These are phyloP conservation scores for Solanum microdontum DNA, from an alignment of 257 asterid genomes.

Conservation along the genomic window DNA sequence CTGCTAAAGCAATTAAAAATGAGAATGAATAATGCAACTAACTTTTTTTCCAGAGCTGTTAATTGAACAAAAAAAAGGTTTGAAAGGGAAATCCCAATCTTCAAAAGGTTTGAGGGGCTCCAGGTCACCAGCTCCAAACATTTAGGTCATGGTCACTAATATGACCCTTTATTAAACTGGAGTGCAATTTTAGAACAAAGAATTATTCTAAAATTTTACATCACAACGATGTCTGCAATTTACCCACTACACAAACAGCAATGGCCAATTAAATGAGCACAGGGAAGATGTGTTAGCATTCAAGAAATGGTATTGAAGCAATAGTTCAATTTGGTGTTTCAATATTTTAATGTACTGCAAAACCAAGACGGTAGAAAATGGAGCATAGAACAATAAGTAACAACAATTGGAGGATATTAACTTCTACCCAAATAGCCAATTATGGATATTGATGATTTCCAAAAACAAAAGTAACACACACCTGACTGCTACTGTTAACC, in stretches of 20 bases:
- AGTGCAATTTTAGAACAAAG: background rate
- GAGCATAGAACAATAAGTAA: background rate
- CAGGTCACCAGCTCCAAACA: background rate
- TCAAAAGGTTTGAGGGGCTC: background rate
- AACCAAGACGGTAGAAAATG: background rate
- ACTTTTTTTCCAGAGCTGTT: too few relatives aligned
- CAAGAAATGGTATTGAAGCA: background rate
- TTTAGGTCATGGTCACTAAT: background rate
- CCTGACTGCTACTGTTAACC: constrained; percentile 88
- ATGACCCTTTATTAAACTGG: background rate
- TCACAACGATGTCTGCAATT: background rate
- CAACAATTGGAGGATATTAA: background rate
- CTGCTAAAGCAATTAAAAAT: background rate
- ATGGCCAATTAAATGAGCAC: background rate
- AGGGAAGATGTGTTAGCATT: background rate
- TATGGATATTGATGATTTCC: background rate
- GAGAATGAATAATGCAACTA: background rate
- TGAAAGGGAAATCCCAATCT: background rate
- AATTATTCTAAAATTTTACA: background rate
- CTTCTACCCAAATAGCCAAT: background rate
- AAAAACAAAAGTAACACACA: constrained; percentile 20
- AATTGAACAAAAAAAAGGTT: background rate
- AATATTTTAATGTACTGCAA: background rate
- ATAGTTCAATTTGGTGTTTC: background rate
- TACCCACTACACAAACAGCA: background rate